Base-by-base conservation (phyloP, 306 rosid species). In the Acmispon strigosus region DNA sequence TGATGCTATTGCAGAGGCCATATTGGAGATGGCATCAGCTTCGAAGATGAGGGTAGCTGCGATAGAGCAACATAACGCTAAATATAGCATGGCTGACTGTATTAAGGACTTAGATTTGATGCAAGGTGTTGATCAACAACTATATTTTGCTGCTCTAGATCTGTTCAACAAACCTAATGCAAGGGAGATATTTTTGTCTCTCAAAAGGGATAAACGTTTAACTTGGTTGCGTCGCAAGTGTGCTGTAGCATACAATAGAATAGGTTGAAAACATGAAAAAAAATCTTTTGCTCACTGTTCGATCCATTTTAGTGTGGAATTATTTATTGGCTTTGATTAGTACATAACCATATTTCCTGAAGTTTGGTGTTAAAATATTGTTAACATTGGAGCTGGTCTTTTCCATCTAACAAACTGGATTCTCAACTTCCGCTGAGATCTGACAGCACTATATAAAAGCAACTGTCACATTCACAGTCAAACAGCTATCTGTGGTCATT, bases 21-120 rank as follows among this genome's bases (percentile, higher is more conserved):
- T 91, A 62, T 72, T 82, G 76, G 88, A 86, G 86, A 91, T 91
- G 97, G 90, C 92, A 9, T 79, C 88, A 14, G 89, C 97, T 49
- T 91, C 97, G 29, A 91, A 78, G 83, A 74, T 82, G 80, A 78
- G 90, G 62, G 73, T 86, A 15, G 78, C 84, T 10, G 90, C 90
- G 2, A 76, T 80, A 65, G 90, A 83, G 82, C 84, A 84, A 69
- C 74, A 64, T 36, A 73, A 74, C 29, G 77, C 80, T 58, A 87
- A 80, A 79, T 85, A 82, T 70, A 72, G 86, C 47, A 73, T 91
- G 18, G 80, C 85, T 10, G 88, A 84, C 39, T 91, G 97, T 75
- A 87, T 89, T 58, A 86, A 76, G 74, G 89, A 78, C 61, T 66
- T 88, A 76, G 92, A 88, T 73, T 78, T 77, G 80, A 72, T 82